Percentiles rank a stretch among this genome's conserved stretches.
phyloP scores from a whole-genome alignment of 352 stramenopile genomes.

The Phytophthora kernoviae region DNA sequence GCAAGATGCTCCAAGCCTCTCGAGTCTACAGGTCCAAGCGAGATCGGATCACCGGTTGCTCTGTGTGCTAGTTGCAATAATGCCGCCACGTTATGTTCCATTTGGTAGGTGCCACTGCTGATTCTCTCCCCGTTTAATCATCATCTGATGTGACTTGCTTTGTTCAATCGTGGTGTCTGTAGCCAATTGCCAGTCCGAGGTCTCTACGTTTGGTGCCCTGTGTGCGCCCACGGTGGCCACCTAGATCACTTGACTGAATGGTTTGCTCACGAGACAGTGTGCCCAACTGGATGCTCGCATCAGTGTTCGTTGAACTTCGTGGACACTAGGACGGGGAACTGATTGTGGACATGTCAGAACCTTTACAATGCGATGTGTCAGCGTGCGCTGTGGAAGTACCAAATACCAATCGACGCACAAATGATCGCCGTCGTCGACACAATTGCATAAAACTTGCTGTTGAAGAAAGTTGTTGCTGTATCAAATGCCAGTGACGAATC shows the following conservation, averaged over 20 bases:
- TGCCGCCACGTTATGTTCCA: constrained; percentile 77
- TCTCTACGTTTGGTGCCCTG: constrained; percentile 91
- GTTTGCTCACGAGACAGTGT: constrained; percentile 74
- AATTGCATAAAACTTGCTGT: constrained; percentile 12
- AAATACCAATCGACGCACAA: constrained; percentile 21
- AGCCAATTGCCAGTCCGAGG: constrained; percentile 87
- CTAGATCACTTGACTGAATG: constrained; percentile 84
- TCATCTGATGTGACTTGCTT: constrained; percentile 6
- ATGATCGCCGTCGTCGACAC: constrained; percentile 25
- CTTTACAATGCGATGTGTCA: constrained; percentile 5
- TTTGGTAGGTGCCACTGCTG: constrained; percentile 62
- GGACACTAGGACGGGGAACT: constrained; percentile 10
- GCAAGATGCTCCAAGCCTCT: constrained; percentile 77
- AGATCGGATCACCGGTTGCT: constrained; percentile 33
- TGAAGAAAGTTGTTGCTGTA: constrained; percentile 12
- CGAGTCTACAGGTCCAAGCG: constrained; percentile 44
- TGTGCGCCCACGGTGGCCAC: constrained; percentile 91
- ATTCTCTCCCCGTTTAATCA: neutral
- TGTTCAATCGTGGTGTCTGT: constrained; percentile 8
- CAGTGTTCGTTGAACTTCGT: constrained; percentile 59
- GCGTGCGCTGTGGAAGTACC: constrained; percentile 28
- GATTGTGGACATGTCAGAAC: neutral
- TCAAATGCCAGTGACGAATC: constrained; percentile 13
- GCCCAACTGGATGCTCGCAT: constrained; percentile 80
- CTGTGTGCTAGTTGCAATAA: constrained; percentile 80